phyloP scores from a whole-genome alignment of 192 early-diverging fungal species.

The Entophlyctis luteolus region DNA sequence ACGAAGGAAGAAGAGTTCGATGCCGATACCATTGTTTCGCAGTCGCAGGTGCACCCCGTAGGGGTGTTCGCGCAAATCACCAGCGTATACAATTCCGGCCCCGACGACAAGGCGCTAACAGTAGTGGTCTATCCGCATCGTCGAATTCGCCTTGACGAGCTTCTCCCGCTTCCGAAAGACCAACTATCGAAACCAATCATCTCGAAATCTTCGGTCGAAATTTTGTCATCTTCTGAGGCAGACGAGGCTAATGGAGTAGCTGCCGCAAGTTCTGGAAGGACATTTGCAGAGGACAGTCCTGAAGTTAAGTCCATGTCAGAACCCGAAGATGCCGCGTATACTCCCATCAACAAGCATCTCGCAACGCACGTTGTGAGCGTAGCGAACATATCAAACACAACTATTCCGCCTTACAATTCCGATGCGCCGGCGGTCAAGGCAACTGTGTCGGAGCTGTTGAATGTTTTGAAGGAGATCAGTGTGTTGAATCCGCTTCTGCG shows the following conservation, averaged over 20 bases:
- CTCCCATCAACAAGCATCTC: constrained; percentile 40
- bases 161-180: constrained; percentile 38
- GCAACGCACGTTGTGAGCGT: constrained; percentile 75
- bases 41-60: constrained; percentile 78
- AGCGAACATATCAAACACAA: constrained; percentile 82
- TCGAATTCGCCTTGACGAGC: constrained; percentile 73
- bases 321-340: constrained; percentile 27
- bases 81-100: constrained; percentile 71
- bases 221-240: too few species aligned
- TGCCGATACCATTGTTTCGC: constrained; percentile 69
- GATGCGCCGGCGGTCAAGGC: constrained; percentile 86
- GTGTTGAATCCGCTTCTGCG: constrained; percentile 91
- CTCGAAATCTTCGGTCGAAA: too few species aligned
- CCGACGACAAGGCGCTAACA: constrained; percentile 69
- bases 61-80: constrained; percentile 98
- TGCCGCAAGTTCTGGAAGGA: not conserved
- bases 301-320: not conserved
- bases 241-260: not conserved
- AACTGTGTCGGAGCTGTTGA: constrained; percentile 89
- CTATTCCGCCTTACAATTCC: constrained; percentile 77
- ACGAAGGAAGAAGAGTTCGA: constrained; percentile 86
- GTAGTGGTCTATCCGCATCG: constrained; percentile 95
- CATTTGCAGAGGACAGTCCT: not conserved
- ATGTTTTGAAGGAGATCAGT: constrained; percentile 95
- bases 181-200: not conserved